Evolutionary conservation across 169 alveolate species (phyloP).

Genomic region (Plasmodium vivax): DNA sequence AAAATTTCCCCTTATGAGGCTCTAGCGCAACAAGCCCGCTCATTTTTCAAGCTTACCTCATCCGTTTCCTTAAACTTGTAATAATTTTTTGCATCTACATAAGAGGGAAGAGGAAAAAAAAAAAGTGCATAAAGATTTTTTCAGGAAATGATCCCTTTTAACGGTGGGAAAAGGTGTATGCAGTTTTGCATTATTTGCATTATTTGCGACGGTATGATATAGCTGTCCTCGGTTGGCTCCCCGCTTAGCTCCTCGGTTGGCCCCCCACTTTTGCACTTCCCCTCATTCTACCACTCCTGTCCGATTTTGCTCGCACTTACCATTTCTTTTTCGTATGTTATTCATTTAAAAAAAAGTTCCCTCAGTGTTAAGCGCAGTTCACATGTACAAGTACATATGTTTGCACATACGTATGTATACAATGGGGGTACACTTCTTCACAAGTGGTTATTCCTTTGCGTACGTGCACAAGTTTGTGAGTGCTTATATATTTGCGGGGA

Average conservation of each 20-base stretch:
- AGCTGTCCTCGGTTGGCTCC: background rate
- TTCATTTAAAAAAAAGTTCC: conserved; percentile 50
- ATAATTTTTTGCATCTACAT: conserved; percentile 65
- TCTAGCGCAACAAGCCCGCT: background rate
- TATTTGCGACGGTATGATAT: background rate
- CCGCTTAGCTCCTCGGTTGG: background rate
- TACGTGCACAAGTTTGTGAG: background rate
- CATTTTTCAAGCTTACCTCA: conserved; percentile 45
- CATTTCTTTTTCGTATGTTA: conserved; percentile 58
- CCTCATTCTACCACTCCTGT: background rate
- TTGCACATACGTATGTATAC: background rate
- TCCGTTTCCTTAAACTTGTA: conserved; percentile 73
- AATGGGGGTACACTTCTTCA: background rate
- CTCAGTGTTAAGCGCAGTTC: background rate
- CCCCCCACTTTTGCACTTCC: background rate
- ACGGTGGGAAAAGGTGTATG: background rate
- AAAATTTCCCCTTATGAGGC: background rate
- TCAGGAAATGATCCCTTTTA: background rate
- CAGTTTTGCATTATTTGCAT: background rate
- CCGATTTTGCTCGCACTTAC: conserved; percentile 23
- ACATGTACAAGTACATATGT: background rate
- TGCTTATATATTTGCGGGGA: background rate
- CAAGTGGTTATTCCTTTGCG: background rate
- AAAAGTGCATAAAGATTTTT: background rate
- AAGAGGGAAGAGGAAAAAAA: background rate